phyloP scores from a whole-genome alignment of 805 yeast genomes.

The Starmerella potacharoeniae region DNA sequence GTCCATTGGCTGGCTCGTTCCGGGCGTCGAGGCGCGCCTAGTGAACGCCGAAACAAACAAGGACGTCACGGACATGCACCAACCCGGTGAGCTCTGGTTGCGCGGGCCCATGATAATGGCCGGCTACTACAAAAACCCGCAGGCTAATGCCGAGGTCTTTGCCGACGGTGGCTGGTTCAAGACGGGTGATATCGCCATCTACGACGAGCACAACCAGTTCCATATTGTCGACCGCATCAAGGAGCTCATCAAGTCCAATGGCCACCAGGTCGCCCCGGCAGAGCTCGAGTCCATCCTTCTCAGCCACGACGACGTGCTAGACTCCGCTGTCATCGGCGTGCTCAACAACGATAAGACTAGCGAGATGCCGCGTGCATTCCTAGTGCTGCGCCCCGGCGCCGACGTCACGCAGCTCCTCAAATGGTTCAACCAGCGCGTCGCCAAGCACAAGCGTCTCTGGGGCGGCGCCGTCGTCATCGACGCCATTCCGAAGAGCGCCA shows the following conservation, averaged over 20 bases:
- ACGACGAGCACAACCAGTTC: constrained; percentile 32
- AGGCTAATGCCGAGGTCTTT: constrained; percentile 38
- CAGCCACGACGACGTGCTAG: constrained; percentile 66
- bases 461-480: constrained; percentile 53
- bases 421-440: constrained; percentile 31
- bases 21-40: constrained; percentile 42
- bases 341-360: constrained; percentile 66
- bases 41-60: constrained; percentile 30
- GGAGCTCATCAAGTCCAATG: constrained; percentile 55
- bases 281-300: constrained; percentile 80
- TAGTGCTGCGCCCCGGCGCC: constrained; percentile 22
- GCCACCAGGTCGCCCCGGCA: constrained; percentile 90
- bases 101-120: constrained; percentile 47
- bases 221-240: constrained; percentile 50
- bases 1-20: constrained; percentile 35
- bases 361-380: constrained; percentile 37
- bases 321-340: constrained; percentile 80
- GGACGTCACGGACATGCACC: constrained; percentile 39
- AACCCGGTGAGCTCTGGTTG: constrained; percentile 44
- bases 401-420: constrained; percentile 22
- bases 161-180: constrained; percentile 40
- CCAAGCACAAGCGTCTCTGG: constrained; percentile 32
- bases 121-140: constrained; percentile 39
- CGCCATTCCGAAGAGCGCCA: constrained; percentile 85
- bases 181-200: constrained; percentile 46